Evolutionary conservation across 2,329 filamentous ascomycete species (phyloP).

Genomic region (Diaporthe vaccinii): DNA sequence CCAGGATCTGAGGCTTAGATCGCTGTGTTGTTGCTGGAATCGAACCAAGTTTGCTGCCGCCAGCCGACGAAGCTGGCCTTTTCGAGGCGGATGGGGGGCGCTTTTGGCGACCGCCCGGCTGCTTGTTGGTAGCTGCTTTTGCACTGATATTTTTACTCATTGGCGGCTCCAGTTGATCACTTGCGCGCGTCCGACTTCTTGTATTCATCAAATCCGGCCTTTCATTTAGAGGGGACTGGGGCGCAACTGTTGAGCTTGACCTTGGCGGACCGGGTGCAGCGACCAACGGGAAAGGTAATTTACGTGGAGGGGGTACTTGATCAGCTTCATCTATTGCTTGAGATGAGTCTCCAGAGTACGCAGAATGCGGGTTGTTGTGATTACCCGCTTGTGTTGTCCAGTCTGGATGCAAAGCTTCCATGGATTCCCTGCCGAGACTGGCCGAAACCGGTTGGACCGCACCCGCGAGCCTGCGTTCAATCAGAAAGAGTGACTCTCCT

Average conservation of each 20-base stretch:
- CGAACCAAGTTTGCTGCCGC: background rate
- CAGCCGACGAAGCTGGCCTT: background rate
- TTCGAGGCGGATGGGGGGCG: too few relatives aligned
- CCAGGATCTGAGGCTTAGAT: background rate
- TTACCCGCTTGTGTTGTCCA: background rate
- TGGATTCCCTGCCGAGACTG: background rate
- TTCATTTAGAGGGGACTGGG: background rate
- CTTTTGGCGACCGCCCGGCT: background rate
- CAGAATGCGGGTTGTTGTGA: background rate
- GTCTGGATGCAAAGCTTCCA: background rate
- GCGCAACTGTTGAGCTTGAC: background rate
- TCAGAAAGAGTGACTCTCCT: background rate
- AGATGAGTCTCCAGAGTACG: background rate
- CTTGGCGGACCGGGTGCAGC: background rate
- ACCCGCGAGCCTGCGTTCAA: background rate
- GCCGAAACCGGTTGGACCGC: background rate
- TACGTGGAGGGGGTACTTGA: constrained; percentile 2
- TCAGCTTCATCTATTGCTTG: background rate
- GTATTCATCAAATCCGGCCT: background rate
- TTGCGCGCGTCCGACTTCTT: background rate
- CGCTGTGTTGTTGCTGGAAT: background rate
- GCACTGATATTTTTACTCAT: background rate
- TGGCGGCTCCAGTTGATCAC: background rate
- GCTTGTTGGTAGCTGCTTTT: background rate
- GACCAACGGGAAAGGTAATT: background rate